phyloP scores from a whole-genome alignment of 768 basidiomycete genomes.

The Leucogyrophana mollusca region DNA sequence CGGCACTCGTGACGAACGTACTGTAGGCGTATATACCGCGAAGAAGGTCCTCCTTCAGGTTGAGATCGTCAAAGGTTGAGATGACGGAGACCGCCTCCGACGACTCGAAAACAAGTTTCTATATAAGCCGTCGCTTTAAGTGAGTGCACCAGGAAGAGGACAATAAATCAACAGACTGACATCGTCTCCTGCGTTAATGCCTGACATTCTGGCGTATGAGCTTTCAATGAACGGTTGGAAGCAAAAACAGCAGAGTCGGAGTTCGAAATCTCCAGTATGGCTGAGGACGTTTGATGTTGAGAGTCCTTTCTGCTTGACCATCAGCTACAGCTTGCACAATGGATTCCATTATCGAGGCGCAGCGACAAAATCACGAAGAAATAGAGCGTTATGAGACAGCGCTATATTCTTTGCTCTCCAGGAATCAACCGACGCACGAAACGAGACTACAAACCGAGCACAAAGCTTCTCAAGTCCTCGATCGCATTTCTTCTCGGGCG shows the following conservation, averaged over 20 bases:
- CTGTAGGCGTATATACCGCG: conserved; percentile 99
- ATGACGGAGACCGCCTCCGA: conserved; percentile 89
- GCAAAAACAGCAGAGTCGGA: conserved; percentile 44
- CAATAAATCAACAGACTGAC: conserved; percentile 39
- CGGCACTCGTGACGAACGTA: conserved; percentile 24
- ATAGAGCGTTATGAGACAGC: conserved; percentile 89
- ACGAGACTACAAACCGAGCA: conserved; percentile 74
- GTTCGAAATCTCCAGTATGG: conserved; percentile 44
- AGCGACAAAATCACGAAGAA: conserved; percentile 95
- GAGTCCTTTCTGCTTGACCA: conserved; percentile 2
- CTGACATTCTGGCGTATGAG: conserved; percentile 57
- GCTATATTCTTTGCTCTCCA: conserved; percentile 79
- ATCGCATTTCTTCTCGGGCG: conserved; percentile 73
- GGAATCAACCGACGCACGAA: conserved; percentile 63
- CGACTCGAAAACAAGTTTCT: conserved; percentile 96
- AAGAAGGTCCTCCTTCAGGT: conserved; percentile 91
- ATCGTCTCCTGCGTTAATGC: conserved; percentile 85
- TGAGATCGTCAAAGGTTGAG: conserved; percentile 87
- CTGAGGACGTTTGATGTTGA: neutral
- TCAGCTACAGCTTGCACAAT: conserved; percentile 43
- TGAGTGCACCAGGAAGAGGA: too few relatives aligned
- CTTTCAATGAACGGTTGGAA: conserved; percentile 35
- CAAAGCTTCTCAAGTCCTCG: conserved; percentile 86
- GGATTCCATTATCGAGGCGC: conserved; percentile 94
- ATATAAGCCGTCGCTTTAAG: neutral